These are phyloP conservation scores for Ophiostoma tasmaniense DNA, from an alignment of 2,329 filamentous ascomycete genomes.

Conservation along the genomic window DNA sequence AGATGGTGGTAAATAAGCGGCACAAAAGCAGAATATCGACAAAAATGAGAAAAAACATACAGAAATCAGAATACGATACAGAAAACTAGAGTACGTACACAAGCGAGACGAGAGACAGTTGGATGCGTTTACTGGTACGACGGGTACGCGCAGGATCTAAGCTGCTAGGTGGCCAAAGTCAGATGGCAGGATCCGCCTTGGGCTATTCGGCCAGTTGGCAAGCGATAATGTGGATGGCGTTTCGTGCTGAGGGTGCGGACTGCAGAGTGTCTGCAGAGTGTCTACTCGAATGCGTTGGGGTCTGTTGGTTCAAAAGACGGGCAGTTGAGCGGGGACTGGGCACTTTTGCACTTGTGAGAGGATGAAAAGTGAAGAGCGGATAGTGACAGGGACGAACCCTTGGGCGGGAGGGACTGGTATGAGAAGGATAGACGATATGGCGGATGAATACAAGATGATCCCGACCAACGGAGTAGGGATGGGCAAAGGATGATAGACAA, in stretches of 20 bases:
- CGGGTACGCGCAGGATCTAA: conserved; percentile 17
- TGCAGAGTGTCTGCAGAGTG: not conserved
- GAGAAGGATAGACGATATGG: not conserved
- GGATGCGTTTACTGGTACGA: conserved; percentile 8
- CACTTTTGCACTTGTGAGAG: not conserved
- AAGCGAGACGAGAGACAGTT: not conserved
- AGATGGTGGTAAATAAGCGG: not conserved
- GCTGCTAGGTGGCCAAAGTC: conserved; percentile 13
- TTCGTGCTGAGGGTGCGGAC: not conserved
- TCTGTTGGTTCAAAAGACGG: not conserved
- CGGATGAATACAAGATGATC: not conserved
- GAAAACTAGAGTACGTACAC: not conserved
- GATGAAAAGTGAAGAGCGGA: not conserved
- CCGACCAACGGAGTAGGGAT: not conserved
- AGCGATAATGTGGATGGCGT: not conserved
- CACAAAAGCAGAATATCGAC: not conserved
- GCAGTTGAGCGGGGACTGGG: not conserved
- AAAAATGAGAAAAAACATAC: not conserved
- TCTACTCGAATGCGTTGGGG: not conserved
- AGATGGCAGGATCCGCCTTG: conserved; percentile 14
- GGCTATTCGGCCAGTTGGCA: not conserved
- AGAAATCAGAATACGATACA: not conserved
- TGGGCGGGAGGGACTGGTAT: not conserved
- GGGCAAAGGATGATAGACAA: not conserved
- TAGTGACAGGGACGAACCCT: not conserved